Base-by-base conservation (phyloP, 179 eudicot genomes). In the Beta corolliflora region DNA sequence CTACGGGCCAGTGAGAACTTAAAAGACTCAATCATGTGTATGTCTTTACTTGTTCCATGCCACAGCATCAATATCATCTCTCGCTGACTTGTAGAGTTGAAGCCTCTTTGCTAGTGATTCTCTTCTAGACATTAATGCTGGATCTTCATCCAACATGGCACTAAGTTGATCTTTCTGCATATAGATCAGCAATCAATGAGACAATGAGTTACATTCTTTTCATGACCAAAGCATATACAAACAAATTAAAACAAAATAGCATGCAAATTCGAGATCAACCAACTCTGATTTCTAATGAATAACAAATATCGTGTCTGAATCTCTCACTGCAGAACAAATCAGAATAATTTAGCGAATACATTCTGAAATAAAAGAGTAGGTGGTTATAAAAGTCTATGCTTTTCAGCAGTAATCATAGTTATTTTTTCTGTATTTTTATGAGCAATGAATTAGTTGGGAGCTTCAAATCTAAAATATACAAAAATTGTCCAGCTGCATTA, bases 131-230 rank as follows among this genome's bases (percentile, higher is more conserved):
- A 95, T 95, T 16, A 95, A 88, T 55, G 93, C 78, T 4, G 99
- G 98, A 81, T 94, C 99, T 84, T 95, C 99, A 66, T 95, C 95
- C 87, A 95, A 80, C 98, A 95, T 94, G 78, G 88, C 93, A 16
- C 99, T 93, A 18, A 95, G 95, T 83, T 92, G 95, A 77, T 92
- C 98, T 86, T 95, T 95, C 99, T 95, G 95, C 86, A 87, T 36
- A 64, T 56, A 56, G 9, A 83, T 44, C 4, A 16, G 18, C 72
- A 29, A 25, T 19, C 9, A 58, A 15, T n/a, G n/a, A n/a, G n/a
- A n/a, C n/a, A n/a, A n/a, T 14, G 2, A 2, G 44, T 54, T 18
- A 45, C 31, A 44, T 23, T 76, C 66, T 36, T 14, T 23, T 48
- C 9, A 77, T 21, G 23, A n/a, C 41, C 2, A 13, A 63, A 60